Evolutionary conservation across 768 basidiomycete genomes (phyloP).

Genomic region (Xerocomus spinulosus): DNA sequence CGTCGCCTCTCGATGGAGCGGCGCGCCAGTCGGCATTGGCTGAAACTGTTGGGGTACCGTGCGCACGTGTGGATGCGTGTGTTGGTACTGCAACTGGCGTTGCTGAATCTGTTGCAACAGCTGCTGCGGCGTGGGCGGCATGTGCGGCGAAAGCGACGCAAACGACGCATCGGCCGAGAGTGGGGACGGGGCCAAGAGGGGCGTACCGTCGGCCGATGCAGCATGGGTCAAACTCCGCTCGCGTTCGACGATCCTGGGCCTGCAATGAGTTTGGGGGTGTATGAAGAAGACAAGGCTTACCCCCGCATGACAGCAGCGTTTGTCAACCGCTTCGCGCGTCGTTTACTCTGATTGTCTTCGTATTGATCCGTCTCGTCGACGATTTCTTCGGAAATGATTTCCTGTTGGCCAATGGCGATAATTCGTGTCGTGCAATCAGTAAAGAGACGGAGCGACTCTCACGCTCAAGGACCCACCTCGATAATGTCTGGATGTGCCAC

Average conservation of each 20-base stretch:
- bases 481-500: constrained; percentile 54
- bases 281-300: constrained; percentile 38
- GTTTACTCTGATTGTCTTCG: constrained; percentile 81
- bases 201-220: constrained; percentile 32
- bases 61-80: background rate
- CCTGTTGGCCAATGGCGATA: constrained; percentile 40
- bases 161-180: constrained; percentile 9
- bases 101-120: constrained; percentile 17
- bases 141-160: background rate
- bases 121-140: constrained; percentile 17
- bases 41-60: background rate
- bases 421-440: background rate
- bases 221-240: constrained; percentile 35
- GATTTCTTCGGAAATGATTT: constrained; percentile 95
- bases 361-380: constrained; percentile 93
- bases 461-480: constrained; percentile 42
- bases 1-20: background rate
- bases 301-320: constrained; percentile 78
- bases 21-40: background rate
- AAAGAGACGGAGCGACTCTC: background rate
- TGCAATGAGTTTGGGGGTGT: background rate
- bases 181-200: constrained; percentile 27
- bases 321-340: constrained; percentile 62
- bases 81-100: constrained; percentile 12
- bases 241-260: constrained; percentile 53